These are phyloP conservation scores for Tremella yokohamensis DNA, from an alignment of 768 basidiomycete species.

Conservation along the genomic window DNA sequence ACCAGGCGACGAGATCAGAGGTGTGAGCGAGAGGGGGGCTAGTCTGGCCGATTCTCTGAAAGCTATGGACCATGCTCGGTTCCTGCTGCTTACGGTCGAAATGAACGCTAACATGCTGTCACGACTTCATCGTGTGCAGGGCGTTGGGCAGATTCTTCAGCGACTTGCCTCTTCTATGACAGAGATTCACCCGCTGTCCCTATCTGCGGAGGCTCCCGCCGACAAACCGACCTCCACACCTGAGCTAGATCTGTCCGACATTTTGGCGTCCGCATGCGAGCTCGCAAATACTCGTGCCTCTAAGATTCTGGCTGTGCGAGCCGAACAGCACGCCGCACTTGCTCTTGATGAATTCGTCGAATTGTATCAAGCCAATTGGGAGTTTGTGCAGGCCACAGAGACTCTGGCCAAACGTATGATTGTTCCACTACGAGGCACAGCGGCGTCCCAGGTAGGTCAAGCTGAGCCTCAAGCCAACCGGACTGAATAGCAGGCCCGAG, in stretches of 20 bases:
- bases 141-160: conserved; percentile 53
- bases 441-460: conserved; percentile 68
- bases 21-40: conserved; percentile 45
- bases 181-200: not conserved
- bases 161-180: not conserved
- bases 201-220: conserved; percentile 9
- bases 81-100: conserved; percentile 60
- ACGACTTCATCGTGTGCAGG: conserved; percentile 65
- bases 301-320: conserved; percentile 69
- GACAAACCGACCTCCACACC: conserved; percentile 1
- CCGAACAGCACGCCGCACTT: conserved; percentile 73
- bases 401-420: conserved; percentile 84
- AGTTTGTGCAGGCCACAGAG: conserved; percentile 84
- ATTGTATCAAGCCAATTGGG: conserved; percentile 82
- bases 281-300: conserved; percentile 78
- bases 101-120: conserved; percentile 65
- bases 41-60: conserved; percentile 61
- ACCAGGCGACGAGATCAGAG: conserved; percentile 52
- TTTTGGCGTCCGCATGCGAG: conserved; percentile 75
- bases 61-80: conserved; percentile 66
- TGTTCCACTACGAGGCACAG: conserved; percentile 78
- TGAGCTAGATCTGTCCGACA: conserved; percentile 62
- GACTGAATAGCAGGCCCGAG: conserved; percentile 62
- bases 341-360: conserved; percentile 69
- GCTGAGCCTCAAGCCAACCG: conserved; percentile 15